Base-by-base conservation (phyloP, 2,329 filamentous ascomycete genomes). In the Chrysoporthe deuterocubensis region DNA sequence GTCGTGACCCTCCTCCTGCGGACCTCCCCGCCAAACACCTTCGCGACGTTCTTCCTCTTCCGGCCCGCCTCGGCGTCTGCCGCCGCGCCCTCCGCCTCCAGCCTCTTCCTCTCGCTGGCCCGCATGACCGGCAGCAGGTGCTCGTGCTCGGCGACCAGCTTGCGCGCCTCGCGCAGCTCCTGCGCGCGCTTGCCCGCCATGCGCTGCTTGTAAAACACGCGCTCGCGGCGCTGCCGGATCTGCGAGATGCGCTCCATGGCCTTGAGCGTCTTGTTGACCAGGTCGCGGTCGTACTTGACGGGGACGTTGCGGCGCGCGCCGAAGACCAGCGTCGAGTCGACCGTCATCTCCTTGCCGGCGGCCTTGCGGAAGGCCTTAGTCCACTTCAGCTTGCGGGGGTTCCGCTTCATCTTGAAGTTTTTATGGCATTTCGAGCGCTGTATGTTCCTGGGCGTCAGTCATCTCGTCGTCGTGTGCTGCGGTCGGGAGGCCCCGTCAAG, bases 241-340 rank as follows among this genome's bases (percentile, higher is more conserved):
- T 97, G 94, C 75, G 88, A 85, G 74, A 98, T 90, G 71, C 95
- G 88, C 81, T 93, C 87, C 94, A 99, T 99, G 73, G 94, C 95
- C 78, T 92, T 89, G 80, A 98, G 86, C 18, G 96, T 98, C 76
- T 92, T 93, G 74, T 88, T 86, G 71, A 97, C 89, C 72, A 97
- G 89, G 74, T 97, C 93, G 80, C 96, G 91, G 87, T 97, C 93
- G 89, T 99, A 99, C 78, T 95, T 93, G 70, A 96, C 89, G 72
- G 96, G 96, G 43, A 96, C 89, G 85, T 99, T 97, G 84, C 96
- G 92, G 77, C 93, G 92, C 73, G 93, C 92, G 71, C 93, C 92
- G 82, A 98, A 97, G 77, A 93, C 91, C 70, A 99, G 90, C 43
- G 95, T 97, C 75, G 89, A 92, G 85, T 99, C 96, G 81, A 98